Evolutionary conservation across 1,284 basidiomycete genomes (phyloP).

Genomic region (Sanghuangporus baumii): DNA sequence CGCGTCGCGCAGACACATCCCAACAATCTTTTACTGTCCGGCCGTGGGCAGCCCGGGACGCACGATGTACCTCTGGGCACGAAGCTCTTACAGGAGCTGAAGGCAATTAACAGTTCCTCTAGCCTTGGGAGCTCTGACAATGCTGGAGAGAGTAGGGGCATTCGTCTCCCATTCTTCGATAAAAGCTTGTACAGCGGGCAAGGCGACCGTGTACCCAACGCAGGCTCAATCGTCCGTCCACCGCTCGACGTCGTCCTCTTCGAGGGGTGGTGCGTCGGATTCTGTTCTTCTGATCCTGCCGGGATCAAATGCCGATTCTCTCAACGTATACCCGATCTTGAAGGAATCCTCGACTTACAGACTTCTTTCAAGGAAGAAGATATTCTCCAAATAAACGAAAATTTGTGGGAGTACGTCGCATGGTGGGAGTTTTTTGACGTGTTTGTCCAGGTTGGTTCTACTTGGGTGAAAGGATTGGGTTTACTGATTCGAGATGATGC

Average conservation of each 20-base stretch:
- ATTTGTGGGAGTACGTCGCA: slow-evolving; percentile 48
- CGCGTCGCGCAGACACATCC: slow-evolving; percentile 50
- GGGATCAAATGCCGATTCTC: slow-evolving; percentile 40
- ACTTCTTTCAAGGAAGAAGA: slow-evolving; percentile 35
- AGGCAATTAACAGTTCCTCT: slow-evolving; percentile 35
- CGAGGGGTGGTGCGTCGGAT: slow-evolving; percentile 82
- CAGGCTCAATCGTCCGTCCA: slow-evolving; percentile 35
- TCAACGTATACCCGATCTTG: slow-evolving; percentile 33
- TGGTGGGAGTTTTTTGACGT: slow-evolving; percentile 67
- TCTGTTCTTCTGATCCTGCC: slow-evolving; percentile 47
- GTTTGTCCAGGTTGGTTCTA: slow-evolving; percentile 54
- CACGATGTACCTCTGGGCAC: slow-evolving; percentile 72
- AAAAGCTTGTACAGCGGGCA: slow-evolving; percentile 77
- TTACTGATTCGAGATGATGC: not conserved
- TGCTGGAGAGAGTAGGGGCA: slow-evolving; percentile 19
- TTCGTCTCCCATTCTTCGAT: slow-evolving; percentile 79
- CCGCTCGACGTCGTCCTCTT: slow-evolving; percentile 83
- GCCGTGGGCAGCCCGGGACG: slow-evolving; percentile 84
- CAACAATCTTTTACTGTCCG: slow-evolving; percentile 61
- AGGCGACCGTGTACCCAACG: slow-evolving; percentile 68
- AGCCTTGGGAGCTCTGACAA: not conserved
- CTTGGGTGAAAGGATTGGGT: not conserved
- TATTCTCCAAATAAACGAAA: slow-evolving; percentile 57
- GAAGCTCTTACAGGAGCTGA: slow-evolving; percentile 45
- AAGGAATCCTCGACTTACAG: slow-evolving; percentile 28